phyloP scores from a whole-genome alignment of 192 early-diverging fungal species.

The Coemansia sp. region DNA sequence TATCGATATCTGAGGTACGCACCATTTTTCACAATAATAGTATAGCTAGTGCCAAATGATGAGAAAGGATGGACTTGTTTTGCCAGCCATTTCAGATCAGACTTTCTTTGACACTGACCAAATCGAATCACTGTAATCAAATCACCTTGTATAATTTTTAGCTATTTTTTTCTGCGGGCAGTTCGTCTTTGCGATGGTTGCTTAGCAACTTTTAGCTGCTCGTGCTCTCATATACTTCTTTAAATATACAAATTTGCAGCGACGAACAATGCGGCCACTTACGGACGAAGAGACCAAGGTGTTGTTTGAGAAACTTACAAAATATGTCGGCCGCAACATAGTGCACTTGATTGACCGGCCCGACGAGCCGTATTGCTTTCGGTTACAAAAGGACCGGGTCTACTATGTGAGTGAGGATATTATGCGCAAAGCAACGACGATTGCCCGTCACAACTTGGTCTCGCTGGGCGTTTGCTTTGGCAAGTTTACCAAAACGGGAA shows the following conservation, averaged over 20 bases:
- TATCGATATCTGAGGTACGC: conserved; percentile 15
- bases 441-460: conserved; percentile 83
- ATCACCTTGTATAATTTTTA: conserved; percentile 6
- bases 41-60: conserved; percentile 25
- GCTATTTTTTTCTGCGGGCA: neutral
- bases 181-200: neutral
- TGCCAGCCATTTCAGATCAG: neutral
- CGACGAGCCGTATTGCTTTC: conserved; percentile 96
- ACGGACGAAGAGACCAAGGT: conserved; percentile 98
- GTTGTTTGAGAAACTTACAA: conserved; percentile 96
- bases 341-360: conserved; percentile 89
- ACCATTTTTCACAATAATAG: conserved; percentile 40
- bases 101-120: conserved; percentile 2
- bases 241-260: neutral
- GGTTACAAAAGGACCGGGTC: conserved; percentile 91
- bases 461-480: conserved; percentile 97
- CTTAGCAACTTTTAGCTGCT: neutral
- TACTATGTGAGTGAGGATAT: conserved; percentile 95
- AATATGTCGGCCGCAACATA: conserved; percentile 98
- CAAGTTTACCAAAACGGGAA: conserved; percentile 97
- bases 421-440: conserved; percentile 81
- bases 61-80: conserved; percentile 14
- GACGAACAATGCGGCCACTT: conserved; percentile 80
- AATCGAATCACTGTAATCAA: conserved; percentile 5
- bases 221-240: neutral